Evolutionary conservation across 805 yeast genomes (phyloP).

Genomic region (Sugiyamaella valdiviana): DNA sequence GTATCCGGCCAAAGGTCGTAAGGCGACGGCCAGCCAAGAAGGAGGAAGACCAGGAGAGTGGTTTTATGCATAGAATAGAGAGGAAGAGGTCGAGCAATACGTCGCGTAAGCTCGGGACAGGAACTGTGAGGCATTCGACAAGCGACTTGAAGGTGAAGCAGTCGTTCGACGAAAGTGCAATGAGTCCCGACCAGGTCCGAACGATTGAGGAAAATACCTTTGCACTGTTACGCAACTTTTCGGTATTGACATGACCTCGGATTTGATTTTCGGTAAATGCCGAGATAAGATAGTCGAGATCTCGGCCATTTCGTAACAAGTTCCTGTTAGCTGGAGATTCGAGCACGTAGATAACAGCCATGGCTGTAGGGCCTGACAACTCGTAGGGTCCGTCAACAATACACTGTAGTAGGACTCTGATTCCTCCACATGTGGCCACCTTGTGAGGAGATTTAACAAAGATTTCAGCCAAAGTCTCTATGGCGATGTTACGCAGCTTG

Average conservation of each 20-base stretch:
- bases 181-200: conserved; percentile 71
- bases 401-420: conserved; percentile 40
- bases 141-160: conserved; percentile 52
- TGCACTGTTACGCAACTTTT: conserved; percentile 54
- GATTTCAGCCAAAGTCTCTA: conserved; percentile 51
- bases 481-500: conserved; percentile 42
- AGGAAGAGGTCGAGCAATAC: conserved; percentile 65
- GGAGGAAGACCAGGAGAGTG: conserved; percentile 48
- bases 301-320: conserved; percentile 52
- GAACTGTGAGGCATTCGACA: conserved; percentile 54
- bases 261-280: conserved; percentile 62
- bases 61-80: conserved; percentile 56
- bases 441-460: conserved; percentile 40
- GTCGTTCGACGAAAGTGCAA: conserved; percentile 53
- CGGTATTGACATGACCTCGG: conserved; percentile 43
- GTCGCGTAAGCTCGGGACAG: conserved; percentile 48
- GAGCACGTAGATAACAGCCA: conserved; percentile 48
- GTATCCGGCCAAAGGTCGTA: conserved; percentile 21
- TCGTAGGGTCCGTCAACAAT: conserved; percentile 51
- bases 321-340: conserved; percentile 51
- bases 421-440: conserved; percentile 41
- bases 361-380: conserved; percentile 38
- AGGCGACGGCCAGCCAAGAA: conserved; percentile 28
- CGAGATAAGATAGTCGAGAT: conserved; percentile 56
- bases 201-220: conserved; percentile 54